Percentiles rank a stretch among this genome's conserved stretches.
These are phyloP conservation scores for Vigna radiata DNA, from an alignment of 306 rosid species.

Conservation along the genomic window DNA sequence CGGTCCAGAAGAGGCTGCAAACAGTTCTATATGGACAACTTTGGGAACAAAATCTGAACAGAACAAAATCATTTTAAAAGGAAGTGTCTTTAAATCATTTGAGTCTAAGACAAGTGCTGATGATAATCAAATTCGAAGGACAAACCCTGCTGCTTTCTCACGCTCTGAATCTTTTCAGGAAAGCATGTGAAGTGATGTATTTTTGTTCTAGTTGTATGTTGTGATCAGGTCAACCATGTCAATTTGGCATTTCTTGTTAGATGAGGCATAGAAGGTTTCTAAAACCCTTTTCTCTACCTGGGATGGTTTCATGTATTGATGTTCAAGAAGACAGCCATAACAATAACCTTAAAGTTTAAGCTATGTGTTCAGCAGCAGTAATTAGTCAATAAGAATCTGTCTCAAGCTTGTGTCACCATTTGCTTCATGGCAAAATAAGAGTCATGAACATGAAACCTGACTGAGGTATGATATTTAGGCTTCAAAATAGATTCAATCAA, in stretches of 20 bases:
- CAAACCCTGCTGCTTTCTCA: conserved; percentile 70
- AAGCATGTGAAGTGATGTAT: conserved; percentile 41
- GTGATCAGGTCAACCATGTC: conserved; percentile 18
- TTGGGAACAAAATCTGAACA: conserved; percentile 50
- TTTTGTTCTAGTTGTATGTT: conserved; percentile 2
- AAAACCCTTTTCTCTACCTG: conserved; percentile 16
- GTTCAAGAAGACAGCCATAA: conserved; percentile 32
- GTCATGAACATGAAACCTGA: conserved; percentile 34
- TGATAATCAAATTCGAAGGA: conserved; percentile 55
- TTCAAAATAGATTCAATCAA: conserved; percentile 36
- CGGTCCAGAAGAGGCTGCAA: conserved; percentile 68
- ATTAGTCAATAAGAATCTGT: conserved; percentile 12
- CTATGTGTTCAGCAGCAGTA: conserved; percentile 6
- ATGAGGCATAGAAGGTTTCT: conserved; percentile 33
- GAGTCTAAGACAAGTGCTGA: conserved; percentile 52
- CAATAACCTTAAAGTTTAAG: conserved; percentile 27
- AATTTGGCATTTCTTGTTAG: conserved; percentile 24
- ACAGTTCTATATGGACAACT: conserved; percentile 68
- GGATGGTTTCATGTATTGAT: conserved; percentile 24
- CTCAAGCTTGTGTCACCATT: conserved; percentile 31
- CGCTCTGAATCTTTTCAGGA: conserved; percentile 65
- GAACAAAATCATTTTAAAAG: conserved; percentile 52
- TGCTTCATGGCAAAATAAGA: conserved; percentile 16
- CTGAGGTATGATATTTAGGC: conserved; percentile 44
- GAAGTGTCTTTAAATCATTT: conserved; percentile 66